Conservation (phyloP, 768 basidiomycete genomes). For the Strobilomyces confusus region DNA sequence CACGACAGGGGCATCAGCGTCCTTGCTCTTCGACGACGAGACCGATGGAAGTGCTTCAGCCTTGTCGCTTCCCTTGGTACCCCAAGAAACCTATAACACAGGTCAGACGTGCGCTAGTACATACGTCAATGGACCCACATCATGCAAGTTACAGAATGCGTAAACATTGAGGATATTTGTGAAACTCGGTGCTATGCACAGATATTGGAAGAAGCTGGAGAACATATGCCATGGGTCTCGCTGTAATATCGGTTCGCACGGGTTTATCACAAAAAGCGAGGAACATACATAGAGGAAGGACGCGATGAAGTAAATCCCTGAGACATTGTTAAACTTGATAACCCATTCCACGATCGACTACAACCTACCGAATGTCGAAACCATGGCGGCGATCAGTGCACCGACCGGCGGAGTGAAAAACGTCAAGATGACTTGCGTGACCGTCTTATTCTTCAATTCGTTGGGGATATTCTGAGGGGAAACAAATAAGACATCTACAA, state of each 20-base stretch:
- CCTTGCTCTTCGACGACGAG: conserved; percentile 77
- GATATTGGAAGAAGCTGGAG: conserved; percentile 88
- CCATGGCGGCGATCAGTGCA: conserved; percentile 78
- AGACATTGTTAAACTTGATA: conserved; percentile 7
- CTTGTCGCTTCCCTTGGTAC: conserved; percentile 93
- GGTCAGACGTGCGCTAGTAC: not conserved
- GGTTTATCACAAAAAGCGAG: not conserved
- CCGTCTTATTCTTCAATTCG: conserved; percentile 45
- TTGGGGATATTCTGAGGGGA: conserved; percentile 48
- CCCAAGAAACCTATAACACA: conserved; percentile 72
- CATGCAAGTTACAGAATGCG: conserved; percentile 95
- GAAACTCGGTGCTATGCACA: conserved; percentile 88
- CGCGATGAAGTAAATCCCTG: conserved; percentile 76
- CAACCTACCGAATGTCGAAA: conserved; percentile 76
- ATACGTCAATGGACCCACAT: conserved; percentile 43
- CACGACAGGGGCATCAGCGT: conserved; percentile 70
- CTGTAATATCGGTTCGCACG: conserved; percentile 35
- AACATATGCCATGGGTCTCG: conserved; percentile 99
- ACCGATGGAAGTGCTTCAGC: conserved; percentile 88
- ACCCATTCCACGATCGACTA: not conserved
- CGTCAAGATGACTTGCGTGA: conserved; percentile 45
- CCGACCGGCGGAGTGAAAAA: conserved; percentile 78
- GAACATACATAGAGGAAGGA: conserved; percentile 79
- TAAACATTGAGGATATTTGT: conserved; percentile 95
- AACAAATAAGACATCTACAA: not conserved